Evolutionary conservation across 2,329 filamentous ascomycete species (phyloP), one percentile per base, ranked within the genome.

Genomic region (Neopestalotiopsis rosae): DNA sequence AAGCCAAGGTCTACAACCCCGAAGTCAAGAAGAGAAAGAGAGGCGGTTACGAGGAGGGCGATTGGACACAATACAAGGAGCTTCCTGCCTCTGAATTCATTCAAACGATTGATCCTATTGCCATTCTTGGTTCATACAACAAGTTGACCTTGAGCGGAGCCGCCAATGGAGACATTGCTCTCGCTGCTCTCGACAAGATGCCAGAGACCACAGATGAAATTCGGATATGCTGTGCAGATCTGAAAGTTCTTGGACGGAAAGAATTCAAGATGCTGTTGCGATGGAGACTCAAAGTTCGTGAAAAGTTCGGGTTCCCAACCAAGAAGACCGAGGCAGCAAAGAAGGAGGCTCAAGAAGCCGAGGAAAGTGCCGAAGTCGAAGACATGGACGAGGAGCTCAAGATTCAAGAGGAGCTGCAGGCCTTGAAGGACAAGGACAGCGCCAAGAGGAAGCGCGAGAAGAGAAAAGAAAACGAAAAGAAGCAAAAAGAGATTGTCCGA

Each of bases 1-100:
- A 99, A 80, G 96, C 96, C 52, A 97, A 97, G 80, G 96, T 99
- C 2, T 99, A 95, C 86, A 98, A 99, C 73, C 96, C 96, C 0
- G 96, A 99, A 79, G 87, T 94, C 78, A 99, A 98, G 87, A 99
- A 98, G 89, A 87, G 96, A 69, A 98, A 98, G 88, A 88, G 96
- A 85, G 95, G 97, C 59, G 96, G 96, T 86, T 99, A 99, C 73
- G 95, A 98, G 73, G 96, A 99, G 81, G 95, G 94, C 45, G 94
- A 99, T 73, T 97, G 92, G 80, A 95, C 90, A 4, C 94, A 97
- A 75, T 97, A 92, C 85, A 97, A 98, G 79, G 94, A 97, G 77
- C 88, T 93, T 2, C 85, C 94, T 0, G 95, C 95, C 0, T 96
- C 91, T 79, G 94, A 98, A 67, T 99, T 98, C 78, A 95, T 99